Percentiles rank a stretch among this genome's conserved stretches.
These are phyloP conservation scores for Tolypocladium endophyticum DNA, from an alignment of 2,329 filamentous ascomycete species.

Conservation along the genomic window DNA sequence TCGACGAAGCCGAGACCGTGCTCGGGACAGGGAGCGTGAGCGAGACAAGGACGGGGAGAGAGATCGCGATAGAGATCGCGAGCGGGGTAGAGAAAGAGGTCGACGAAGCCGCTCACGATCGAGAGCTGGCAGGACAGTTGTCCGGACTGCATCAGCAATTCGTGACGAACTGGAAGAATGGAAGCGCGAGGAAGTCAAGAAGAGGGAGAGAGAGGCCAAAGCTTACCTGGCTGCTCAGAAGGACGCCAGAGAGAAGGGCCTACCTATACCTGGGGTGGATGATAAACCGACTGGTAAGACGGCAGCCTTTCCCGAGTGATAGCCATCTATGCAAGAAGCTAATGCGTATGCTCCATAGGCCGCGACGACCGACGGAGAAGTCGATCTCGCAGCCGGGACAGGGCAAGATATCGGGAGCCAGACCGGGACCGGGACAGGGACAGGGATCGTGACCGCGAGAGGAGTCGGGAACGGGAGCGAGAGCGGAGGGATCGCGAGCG, in stretches of 20 bases:
- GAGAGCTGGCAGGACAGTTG: conserved; percentile 21
- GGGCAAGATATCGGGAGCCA: conserved; percentile 19
- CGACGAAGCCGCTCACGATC: conserved; percentile 35
- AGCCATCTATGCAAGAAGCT: background rate
- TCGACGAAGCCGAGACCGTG: conserved; percentile 16
- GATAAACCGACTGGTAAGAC: conserved; percentile 23
- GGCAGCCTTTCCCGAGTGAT: conserved; percentile 10
- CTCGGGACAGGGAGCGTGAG: conserved; percentile 11
- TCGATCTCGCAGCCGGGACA: conserved; percentile 22
- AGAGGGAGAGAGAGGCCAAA: conserved; percentile 53
- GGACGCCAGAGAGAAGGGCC: conserved; percentile 47
- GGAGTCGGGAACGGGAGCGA: conserved; percentile 15
- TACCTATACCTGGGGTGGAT: conserved; percentile 47
- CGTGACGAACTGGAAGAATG: conserved; percentile 43
- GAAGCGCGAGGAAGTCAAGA: conserved; percentile 52
- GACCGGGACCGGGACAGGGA: background rate
- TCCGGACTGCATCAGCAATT: conserved; percentile 26
- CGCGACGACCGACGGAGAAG: conserved; percentile 28
- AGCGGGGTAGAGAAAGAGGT: conserved; percentile 14
- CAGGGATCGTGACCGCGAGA: background rate
- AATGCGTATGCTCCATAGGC: conserved; percentile 17
- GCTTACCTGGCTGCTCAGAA: conserved; percentile 52
- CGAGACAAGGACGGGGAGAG: conserved; percentile 12
- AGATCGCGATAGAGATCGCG: conserved; percentile 11
- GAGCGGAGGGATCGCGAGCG: conserved; percentile 18